Base-by-base conservation (phyloP, 179 eudicot species). In the Pouteria campechiana region DNA sequence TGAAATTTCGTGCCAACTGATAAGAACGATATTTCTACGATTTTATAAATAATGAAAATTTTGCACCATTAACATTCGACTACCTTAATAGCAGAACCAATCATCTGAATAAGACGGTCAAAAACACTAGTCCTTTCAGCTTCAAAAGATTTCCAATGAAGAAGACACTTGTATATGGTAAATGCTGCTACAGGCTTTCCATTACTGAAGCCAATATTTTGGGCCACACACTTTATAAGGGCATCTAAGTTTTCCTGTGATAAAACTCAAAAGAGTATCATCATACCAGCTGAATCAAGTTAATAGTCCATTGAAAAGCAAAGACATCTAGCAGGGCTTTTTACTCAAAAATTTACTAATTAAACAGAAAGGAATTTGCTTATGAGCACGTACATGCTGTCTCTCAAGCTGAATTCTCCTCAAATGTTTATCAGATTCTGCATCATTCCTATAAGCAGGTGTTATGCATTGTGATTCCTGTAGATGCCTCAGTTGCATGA, bases 161-260 rank as follows among this genome's bases (percentile, higher is more conserved):
- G 64, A 55, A 90, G 98, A 52, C 94, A 79, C 72, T 75, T 86
- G 69, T 78, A 90, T 54, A 79, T 86, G 37, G 80, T 75, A 59
- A 72, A 75, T 40, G 96, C 87, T 38, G 94, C 98, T 51, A 90
- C 74, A 40, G 98, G 98, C 60, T 86, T 90, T 44, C 84, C 98
- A 44, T 86, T 72, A 76, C 94, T 76, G 66, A 74, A 86, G 34
- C 98, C 98, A 69, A 82, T 58, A 54, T 81, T 75, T 55, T 69
- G 61, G 12, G 73, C 48, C 35, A 79, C 85, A 52, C 82, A 79
- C 44, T 58, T 70, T 28, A 90, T 65, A 14, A 86, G 90, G 64
- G 57, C 46, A 58, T 76, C 88, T 22, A 75, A 43, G 34, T 63
- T 73, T 58, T 82, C 95, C 98, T 86, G 86, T 33, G n/a, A 54